Percentiles rank a stretch among this genome's conserved stretches.
Conservation (phyloP, 1,139 yeast species). For the Lipomyces yarrowii region DNA sequence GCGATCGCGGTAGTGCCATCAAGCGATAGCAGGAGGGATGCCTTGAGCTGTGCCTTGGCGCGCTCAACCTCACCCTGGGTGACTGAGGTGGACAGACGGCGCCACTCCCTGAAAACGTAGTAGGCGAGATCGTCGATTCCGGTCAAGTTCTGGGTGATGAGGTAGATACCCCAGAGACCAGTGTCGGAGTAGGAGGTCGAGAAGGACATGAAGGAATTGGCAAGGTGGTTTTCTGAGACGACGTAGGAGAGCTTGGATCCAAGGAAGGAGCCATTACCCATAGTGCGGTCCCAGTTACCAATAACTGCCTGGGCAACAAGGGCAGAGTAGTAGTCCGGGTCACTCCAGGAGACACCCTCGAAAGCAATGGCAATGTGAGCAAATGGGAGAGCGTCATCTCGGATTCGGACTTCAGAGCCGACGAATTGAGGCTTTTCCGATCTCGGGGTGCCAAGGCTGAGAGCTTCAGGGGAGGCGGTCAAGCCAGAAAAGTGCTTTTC, state of each 20-base stretch:
- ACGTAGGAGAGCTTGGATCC: conserved; percentile 85
- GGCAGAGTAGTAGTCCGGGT: conserved; percentile 93
- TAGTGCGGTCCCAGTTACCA: conserved; percentile 96
- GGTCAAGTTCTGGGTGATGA: conserved; percentile 75
- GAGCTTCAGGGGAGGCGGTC: conserved; percentile 62
- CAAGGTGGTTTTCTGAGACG: conserved; percentile 74
- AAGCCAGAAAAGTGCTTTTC: conserved; percentile 75
- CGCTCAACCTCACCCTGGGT: conserved; percentile 87
- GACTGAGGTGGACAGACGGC: conserved; percentile 76
- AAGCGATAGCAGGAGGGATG: conserved; percentile 80
- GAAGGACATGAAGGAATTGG: conserved; percentile 94
- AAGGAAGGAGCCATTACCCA: conserved; percentile 83
- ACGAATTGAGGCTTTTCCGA: conserved; percentile 73
- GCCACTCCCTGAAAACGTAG: conserved; percentile 86
- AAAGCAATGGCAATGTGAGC: conserved; percentile 92
- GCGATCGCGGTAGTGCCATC: conserved; percentile 97
- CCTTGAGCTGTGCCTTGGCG: conserved; percentile 92
- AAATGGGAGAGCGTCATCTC: conserved; percentile 80
- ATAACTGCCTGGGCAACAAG: conserved; percentile 94
- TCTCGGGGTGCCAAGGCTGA: conserved; percentile 73
- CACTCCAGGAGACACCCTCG: conserved; percentile 98
- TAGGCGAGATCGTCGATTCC: conserved; percentile 68
- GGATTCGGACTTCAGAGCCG: conserved; percentile 84
- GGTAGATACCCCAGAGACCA: conserved; percentile 95
- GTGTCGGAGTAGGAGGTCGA: conserved; percentile 97